These are phyloP conservation scores for Cinnamomum micranthum DNA, from an alignment of 164 flowering plant species.

Conservation along the genomic window DNA sequence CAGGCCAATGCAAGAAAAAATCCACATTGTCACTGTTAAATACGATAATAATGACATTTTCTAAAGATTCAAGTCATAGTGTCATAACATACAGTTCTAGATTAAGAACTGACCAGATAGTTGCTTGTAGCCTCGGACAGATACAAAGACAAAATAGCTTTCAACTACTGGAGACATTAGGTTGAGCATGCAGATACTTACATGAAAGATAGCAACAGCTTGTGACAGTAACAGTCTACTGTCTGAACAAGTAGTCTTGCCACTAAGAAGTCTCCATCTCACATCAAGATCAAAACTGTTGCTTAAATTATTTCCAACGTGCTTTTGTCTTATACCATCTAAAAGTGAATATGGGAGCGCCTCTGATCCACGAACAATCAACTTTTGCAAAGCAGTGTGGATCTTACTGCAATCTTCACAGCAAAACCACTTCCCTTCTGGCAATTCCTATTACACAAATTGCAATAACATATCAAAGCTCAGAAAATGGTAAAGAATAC, in stretches of 20 bases:
- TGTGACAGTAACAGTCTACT: slow-evolving; percentile 44
- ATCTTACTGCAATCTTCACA: slow-evolving; percentile 50
- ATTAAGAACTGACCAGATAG: neutral
- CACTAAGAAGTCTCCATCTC: slow-evolving; percentile 76
- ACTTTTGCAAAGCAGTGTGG: slow-evolving; percentile 44
- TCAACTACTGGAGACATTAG: neutral
- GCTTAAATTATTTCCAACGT: slow-evolving; percentile 19
- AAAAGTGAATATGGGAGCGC: slow-evolving; percentile 44
- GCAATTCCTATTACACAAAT: slow-evolving; percentile 61
- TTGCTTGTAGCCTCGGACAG: neutral
- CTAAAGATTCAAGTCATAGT: neutral
- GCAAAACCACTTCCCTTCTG: slow-evolving; percentile 90
- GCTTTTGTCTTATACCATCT: slow-evolving; percentile 42
- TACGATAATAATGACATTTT: too few relatives aligned
- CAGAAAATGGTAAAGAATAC: neutral
- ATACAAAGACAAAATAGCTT: neutral
- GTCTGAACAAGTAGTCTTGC: slow-evolving; percentile 44
- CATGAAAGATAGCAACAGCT: slow-evolving; percentile 73
- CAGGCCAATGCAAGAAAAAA: too few relatives aligned
- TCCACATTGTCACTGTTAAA: too few relatives aligned
- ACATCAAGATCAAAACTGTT: slow-evolving; percentile 35
- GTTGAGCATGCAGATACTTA: slow-evolving; percentile 31
- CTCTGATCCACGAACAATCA: slow-evolving; percentile 44
- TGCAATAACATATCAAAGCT: slow-evolving; percentile 1
- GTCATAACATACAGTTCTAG: neutral